Evolutionary conservation across 116 monocot genomes (phyloP), one percentile per base, ranked within the genome.

Genomic region (Phalaenopsis hybrid): DNA sequence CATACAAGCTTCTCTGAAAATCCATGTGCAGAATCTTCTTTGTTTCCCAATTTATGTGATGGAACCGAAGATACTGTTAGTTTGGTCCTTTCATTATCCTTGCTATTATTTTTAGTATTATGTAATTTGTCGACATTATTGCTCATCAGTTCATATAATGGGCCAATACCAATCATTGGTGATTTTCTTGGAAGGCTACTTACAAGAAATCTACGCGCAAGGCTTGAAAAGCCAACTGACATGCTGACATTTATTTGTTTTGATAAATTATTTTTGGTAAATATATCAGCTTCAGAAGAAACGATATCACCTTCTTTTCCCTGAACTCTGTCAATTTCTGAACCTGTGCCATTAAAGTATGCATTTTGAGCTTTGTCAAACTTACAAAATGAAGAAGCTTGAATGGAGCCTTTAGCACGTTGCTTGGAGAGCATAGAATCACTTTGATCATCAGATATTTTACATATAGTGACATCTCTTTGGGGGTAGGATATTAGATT

Each of bases 201-300:
- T 52, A 89, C 83, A 83, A 92, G 89, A 79, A 88, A 90, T 83
- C 81, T 93, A 18, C 86, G 82, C 17, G 91, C 87, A 80, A 90
- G 88, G 57, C 86, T 82, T 57, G 93, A 88, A 78, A 93, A 81
- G 81, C 87, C 88, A 55, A 89, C 86, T 77, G 95, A 88, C 23
- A 86, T 85, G 25, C 77, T 77, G 43, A 17, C 34, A 44, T 70
- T 75, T 4, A 79, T 75, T 65, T 85, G 78, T 67, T 61, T 52
- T 81, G 75, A 34, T 77, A 75, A 43, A 81, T 77, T 68, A 61
- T 76, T 79, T 81, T 79, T 78, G 37, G 13, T 28, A 44, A 78
- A 49, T 7, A 63, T 70, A 57, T 69, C 82, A 82, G 79, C 58
- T 61, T 79, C 80, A 63, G 21, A 33, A 69, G 48, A 34, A 78